phyloP scores from a whole-genome alignment of 2,329 filamentous ascomycete genomes.

The Fusarium aywerte region DNA sequence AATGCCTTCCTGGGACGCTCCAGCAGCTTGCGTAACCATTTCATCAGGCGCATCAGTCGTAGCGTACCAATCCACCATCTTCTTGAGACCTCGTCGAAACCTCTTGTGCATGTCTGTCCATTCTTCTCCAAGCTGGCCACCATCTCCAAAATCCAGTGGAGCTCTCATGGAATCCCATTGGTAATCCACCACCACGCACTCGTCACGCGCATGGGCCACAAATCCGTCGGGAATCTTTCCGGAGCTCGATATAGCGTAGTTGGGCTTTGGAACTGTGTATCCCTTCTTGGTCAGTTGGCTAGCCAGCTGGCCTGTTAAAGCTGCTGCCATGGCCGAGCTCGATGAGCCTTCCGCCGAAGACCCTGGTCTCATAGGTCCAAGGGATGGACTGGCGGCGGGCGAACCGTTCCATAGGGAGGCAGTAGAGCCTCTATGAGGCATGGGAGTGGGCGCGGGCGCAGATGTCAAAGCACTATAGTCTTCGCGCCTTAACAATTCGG shows the following conservation, averaged over 20 bases:
- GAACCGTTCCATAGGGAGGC: conserved; percentile 52
- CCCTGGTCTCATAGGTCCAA: conserved; percentile 29
- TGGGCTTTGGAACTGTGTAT: conserved; percentile 81
- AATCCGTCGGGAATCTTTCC: conserved; percentile 89
- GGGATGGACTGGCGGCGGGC: conserved; percentile 43
- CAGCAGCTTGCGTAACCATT: conserved; percentile 56
- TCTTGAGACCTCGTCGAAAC: conserved; percentile 81
- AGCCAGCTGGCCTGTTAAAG: conserved; percentile 49
- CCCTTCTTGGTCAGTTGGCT: conserved; percentile 50
- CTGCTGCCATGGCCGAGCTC: conserved; percentile 50
- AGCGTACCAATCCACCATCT: conserved; percentile 85
- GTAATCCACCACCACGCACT: conserved; percentile 87
- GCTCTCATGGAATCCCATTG: conserved; percentile 93
- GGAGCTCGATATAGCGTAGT: conserved; percentile 83
- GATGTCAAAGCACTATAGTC: conserved; percentile 67
- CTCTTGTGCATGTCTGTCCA: conserved; percentile 96
- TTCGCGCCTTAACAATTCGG: conserved; percentile 81
- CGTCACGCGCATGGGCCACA: conserved; percentile 88
- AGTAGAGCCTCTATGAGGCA: conserved; percentile 40
- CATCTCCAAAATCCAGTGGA: conserved; percentile 84
- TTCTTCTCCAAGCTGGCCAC: conserved; percentile 89
- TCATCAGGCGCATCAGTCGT: conserved; percentile 63
- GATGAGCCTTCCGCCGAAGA: conserved; percentile 44
- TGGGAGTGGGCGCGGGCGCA: conserved; percentile 24
- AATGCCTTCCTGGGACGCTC: conserved; percentile 44